A percentile compares a stretch with the other conserved stretches of the same genome.
Evolutionary conservation across 768 basidiomycete genomes (phyloP).

Genomic region (Lactarius indigo): DNA sequence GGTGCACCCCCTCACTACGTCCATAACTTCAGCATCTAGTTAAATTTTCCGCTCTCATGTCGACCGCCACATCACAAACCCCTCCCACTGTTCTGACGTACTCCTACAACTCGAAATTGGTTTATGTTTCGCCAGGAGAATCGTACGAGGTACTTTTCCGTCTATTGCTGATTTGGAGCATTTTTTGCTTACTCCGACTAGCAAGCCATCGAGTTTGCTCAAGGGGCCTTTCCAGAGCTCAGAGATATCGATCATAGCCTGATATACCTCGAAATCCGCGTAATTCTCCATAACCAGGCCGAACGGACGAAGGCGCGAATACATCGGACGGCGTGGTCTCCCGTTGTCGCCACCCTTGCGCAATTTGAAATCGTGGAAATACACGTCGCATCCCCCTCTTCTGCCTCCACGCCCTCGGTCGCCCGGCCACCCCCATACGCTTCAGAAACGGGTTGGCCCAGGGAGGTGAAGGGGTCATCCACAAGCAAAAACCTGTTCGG

Average conservation of each 20-base stretch:
- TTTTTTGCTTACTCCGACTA: constrained; percentile 1
- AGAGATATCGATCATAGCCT: constrained; percentile 16
- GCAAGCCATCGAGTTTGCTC: constrained; percentile 28
- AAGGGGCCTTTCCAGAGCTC: constrained; percentile 27
- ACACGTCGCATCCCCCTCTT: constrained; percentile 16
- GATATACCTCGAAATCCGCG: constrained; percentile 30
- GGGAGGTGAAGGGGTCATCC: neutral
- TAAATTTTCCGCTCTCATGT: too few relatives aligned
- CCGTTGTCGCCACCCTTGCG: constrained; percentile 25
- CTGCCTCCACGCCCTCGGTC: constrained; percentile 2
- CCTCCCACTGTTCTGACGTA: constrained; percentile 30
- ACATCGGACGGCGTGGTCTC: constrained; percentile 28
- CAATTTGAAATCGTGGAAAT: constrained; percentile 32
- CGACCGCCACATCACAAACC: neutral
- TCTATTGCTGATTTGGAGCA: too few relatives aligned
- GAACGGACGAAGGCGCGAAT: constrained; percentile 27
- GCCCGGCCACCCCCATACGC: constrained; percentile 16
- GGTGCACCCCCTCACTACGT: too few relatives aligned
- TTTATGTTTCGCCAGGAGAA: constrained; percentile 30
- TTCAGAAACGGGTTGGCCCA: neutral
- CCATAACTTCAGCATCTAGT: too few relatives aligned
- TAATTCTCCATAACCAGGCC: constrained; percentile 17
- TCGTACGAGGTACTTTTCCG: constrained; percentile 26
- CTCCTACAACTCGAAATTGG: constrained; percentile 27
- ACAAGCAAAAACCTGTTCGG: neutral